A percentile compares a stretch with the other conserved stretches of the same genome.
Conservation (phyloP, 495 filamentous ascomycete species). For the Penicillium cosmopolitanum region DNA sequence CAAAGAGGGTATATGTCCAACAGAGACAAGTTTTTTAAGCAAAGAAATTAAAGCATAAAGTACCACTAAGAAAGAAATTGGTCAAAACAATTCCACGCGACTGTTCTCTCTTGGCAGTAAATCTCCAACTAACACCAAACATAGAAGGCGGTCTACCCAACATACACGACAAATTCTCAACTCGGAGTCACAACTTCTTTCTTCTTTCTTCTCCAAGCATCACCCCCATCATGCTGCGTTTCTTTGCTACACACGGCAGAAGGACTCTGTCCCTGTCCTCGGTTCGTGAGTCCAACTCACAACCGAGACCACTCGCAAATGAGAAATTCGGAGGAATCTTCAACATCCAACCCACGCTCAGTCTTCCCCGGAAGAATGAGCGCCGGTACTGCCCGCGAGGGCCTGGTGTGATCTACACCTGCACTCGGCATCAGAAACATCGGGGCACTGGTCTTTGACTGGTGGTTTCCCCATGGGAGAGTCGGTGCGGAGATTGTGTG, state of each 20-base stretch:
- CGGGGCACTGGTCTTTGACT: slow-evolving; percentile 52
- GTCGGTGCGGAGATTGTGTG: slow-evolving; percentile 94
- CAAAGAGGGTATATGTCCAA: background rate
- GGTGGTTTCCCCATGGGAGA: slow-evolving; percentile 69
- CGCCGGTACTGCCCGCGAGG: slow-evolving; percentile 79
- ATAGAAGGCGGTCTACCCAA: slow-evolving; percentile 17
- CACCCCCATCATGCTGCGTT: slow-evolving; percentile 97
- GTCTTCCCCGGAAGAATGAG: slow-evolving; percentile 26
- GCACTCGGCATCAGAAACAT: slow-evolving; percentile 99
- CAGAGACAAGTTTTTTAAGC: background rate
- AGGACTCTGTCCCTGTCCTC: slow-evolving; percentile 34
- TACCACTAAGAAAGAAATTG: background rate
- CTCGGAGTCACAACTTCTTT: slow-evolving; percentile 32
- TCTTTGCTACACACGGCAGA: slow-evolving; percentile 93
- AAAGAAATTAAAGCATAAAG: background rate
- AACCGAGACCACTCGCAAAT: slow-evolving; percentile 69
- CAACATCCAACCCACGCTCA: slow-evolving; percentile 56
- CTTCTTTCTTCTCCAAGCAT: slow-evolving; percentile 66
- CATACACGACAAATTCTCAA: slow-evolving; percentile 4
- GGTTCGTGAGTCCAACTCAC: slow-evolving; percentile 14
- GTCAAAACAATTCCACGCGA: background rate
- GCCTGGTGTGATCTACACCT: slow-evolving; percentile 87
- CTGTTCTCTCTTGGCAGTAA: background rate
- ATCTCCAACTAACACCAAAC: background rate
- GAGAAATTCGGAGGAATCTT: slow-evolving; percentile 99